phyloP scores from a whole-genome alignment of 805 yeast species.

The Zygoascus biomembranicola region DNA sequence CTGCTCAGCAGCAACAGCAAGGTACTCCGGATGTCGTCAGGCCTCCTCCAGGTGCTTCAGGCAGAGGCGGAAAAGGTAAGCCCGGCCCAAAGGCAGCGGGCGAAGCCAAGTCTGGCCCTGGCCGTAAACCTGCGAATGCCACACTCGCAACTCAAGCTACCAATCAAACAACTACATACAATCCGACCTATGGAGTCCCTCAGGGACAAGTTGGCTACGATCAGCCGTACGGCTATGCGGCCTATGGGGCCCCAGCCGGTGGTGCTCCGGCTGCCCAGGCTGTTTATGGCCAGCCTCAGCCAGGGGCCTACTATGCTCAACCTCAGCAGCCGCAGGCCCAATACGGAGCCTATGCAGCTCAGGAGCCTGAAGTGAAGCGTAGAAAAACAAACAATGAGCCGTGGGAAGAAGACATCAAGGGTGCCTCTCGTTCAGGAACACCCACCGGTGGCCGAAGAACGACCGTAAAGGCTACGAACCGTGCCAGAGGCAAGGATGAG shows the following conservation, averaged over 20 bases:
- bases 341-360: not conserved
- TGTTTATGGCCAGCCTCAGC: not conserved
- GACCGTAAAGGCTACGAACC: not conserved
- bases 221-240: not conserved
- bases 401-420: not conserved
- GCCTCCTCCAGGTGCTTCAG: not conserved
- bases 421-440: not conserved
- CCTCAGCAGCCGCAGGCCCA: not conserved
- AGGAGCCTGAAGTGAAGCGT: not conserved
- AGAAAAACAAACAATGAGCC: not conserved
- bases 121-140: not conserved
- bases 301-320: not conserved
- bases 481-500: constrained; percentile 22
- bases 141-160: not conserved
- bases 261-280: not conserved
- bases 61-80: not conserved
- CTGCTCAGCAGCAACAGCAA: constrained; percentile 29
- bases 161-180: not conserved
- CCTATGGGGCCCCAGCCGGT: not conserved
- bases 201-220: not conserved
- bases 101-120: not conserved
- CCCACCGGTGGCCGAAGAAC: not conserved
- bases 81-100: not conserved
- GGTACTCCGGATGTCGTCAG: constrained; percentile 8
- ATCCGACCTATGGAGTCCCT: not conserved